Base-by-base conservation (phyloP, 1,139 yeast species). In the Blastobotrys buckinghamii region DNA sequence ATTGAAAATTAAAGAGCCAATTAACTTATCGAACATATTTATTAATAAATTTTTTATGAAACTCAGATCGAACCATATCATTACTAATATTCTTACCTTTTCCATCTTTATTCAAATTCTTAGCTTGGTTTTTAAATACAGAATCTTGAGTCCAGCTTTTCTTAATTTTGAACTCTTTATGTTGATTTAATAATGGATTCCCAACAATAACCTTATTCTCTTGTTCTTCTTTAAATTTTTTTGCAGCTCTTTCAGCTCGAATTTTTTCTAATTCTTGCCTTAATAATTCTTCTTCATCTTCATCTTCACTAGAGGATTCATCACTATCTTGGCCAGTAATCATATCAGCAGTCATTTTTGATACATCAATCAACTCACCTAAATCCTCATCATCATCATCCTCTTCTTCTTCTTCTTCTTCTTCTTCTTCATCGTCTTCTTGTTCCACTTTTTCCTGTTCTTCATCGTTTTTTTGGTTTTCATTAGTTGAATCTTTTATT, bases 21-120 rank as follows among this genome's bases (percentile, higher is more conserved):
- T n/a, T n/a, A n/a, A n/a, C n/a, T 22, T 42, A 42, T 32, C 20
- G 72, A 15, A 87, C 71, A 59, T 79, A 84, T 59, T 80, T 82
- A 50, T 81, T 74, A 67, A 89, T 68, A 60, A 89, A 88, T 53
- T 79, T 75, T 54, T 78, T 74, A 62, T 89, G 96, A 56, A 77
- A 79, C 20, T 82, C 83, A 5, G 92, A 83, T 47, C 80, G 71
- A 20, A 84, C 64, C 52, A 86, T 71, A 58, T 86, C 86, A 53
- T 84, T 85, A 19, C 84, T 75, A 59, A 75, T 82, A n/a, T 64
- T 67, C 22, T 64, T 60, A 29, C 60, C 58, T 22, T 59, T 22
- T 22, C 6, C 4, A 5, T 4, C 4, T 5, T 22, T 55, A 33
- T 61, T 57, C n/a, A 55, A 54, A 13, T 53, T 52, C 26, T 60